phyloP scores from a whole-genome alignment of 306 rosid genomes.

The barrel medic (Medicago truncatula) region DNA sequence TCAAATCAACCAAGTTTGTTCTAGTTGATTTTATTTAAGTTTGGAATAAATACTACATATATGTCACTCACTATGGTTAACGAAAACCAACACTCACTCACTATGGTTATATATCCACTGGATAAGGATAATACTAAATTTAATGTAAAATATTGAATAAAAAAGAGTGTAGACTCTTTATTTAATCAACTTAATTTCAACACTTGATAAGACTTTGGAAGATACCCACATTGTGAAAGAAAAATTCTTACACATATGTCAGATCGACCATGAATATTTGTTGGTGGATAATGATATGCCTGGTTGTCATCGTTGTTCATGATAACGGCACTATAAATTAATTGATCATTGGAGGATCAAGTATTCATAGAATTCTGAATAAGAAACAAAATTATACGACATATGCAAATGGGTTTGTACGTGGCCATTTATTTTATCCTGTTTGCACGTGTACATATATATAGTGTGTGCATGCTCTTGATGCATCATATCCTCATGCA shows the following conservation, averaged over 20 bases:
- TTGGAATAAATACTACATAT: too few species aligned
- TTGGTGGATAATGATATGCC: conserved; percentile 25
- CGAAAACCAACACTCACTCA: too few species aligned
- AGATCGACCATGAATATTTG: conserved; percentile 15
- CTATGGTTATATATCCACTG: too few species aligned
- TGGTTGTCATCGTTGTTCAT: conserved; percentile 33
- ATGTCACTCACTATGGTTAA: too few species aligned
- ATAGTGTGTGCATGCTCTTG: conserved; percentile 19
- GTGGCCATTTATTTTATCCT: conserved; percentile 38
- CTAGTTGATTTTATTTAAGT: too few species aligned
- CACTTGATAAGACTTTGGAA: background rate
- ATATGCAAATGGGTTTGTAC: conserved; percentile 25
- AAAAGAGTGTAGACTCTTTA: background rate
- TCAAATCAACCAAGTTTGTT: too few species aligned
- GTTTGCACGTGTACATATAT: conserved; percentile 43
- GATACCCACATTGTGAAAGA: conserved; percentile 31
- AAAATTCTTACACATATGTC: background rate
- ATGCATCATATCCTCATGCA: conserved; percentile 1
- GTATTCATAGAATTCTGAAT: conserved; percentile 46
- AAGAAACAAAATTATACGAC: conserved; percentile 46
- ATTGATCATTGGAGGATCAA: conserved; percentile 25
- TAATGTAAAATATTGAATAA: too few species aligned
- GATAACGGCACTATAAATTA: conserved; percentile 29
- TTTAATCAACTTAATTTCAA: conserved; percentile 24
- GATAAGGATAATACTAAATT: too few species aligned